Evolutionary conservation across 441 rosid species (phyloP).

Genomic region (Daphne laureola): DNA sequence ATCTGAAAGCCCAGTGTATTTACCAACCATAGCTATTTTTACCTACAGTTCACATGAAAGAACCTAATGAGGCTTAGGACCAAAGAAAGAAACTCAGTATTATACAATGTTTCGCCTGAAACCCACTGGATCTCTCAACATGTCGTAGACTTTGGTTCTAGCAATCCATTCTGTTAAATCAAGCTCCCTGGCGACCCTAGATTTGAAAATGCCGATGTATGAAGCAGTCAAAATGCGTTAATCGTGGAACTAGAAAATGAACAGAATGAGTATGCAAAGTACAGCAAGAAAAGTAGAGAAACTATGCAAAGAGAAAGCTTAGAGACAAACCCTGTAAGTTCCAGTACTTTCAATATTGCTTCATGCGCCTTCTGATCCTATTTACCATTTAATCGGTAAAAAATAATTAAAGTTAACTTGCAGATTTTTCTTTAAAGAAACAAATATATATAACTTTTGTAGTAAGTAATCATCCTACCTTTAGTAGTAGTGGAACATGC

Average conservation of each 20-base stretch:
- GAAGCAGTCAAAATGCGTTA: background rate
- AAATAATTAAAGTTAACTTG: background rate
- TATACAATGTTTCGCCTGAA: constrained; percentile 5
- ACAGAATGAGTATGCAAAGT: background rate
- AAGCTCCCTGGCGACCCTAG: constrained; percentile 46
- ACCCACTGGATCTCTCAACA: constrained; percentile 59
- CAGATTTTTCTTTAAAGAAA: background rate
- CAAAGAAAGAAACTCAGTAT: constrained; percentile 2
- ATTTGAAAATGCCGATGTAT: constrained; percentile 19
- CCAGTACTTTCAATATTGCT: constrained; percentile 54
- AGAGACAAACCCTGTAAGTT: constrained; percentile 48
- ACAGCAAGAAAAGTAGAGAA: too few species aligned
- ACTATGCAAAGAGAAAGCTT: constrained; percentile 10
- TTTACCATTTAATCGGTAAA: constrained; percentile 13
- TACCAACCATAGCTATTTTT: constrained; percentile 73
- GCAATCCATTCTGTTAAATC: constrained; percentile 65
- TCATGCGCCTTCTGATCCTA: constrained; percentile 80
- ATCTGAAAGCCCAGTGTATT: constrained; percentile 71
- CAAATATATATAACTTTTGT: background rate
- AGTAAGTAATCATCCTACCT: constrained; percentile 31
- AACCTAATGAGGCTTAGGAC: constrained; percentile 11
- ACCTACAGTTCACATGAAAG: constrained; percentile 38
- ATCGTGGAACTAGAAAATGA: background rate
- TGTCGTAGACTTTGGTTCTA: constrained; percentile 60
- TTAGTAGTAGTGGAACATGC: constrained; percentile 70